A percentile compares a stretch with the other conserved stretches of the same genome.
Evolutionary conservation across 305 asterid species (phyloP).

Genomic region (Coffea humblotiana): DNA sequence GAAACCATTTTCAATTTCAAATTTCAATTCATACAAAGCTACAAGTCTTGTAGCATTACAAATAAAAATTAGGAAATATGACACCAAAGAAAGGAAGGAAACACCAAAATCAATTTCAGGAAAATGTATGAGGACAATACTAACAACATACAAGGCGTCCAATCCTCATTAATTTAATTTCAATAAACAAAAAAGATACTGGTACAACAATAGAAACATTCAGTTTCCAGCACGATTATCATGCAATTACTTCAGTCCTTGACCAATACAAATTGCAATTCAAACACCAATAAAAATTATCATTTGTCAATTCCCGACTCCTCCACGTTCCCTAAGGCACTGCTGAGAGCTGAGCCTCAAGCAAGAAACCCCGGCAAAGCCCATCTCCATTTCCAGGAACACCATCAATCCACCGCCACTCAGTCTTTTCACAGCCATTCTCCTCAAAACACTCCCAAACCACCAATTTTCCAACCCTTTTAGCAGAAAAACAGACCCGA

Average conservation of each 20-base stretch:
- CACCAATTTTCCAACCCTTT: constrained; percentile 74
- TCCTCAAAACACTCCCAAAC: constrained; percentile 65
- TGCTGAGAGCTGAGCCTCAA: constrained; percentile 73
- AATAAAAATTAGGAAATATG: not conserved
- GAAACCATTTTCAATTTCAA: not conserved
- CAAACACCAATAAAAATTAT: constrained; percentile 13
- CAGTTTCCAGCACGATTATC: not conserved
- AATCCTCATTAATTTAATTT: no score
- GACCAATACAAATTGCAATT: constrained; percentile 9
- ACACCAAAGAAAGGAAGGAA: not conserved
- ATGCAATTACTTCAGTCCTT: not conserved
- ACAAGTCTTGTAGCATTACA: not conserved
- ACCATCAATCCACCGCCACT: constrained; percentile 84
- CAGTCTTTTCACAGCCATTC: constrained; percentile 46
- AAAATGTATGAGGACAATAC: not conserved
- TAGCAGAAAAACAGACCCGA: constrained; percentile 82
- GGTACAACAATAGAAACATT: not conserved
- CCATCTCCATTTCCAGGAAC: constrained; percentile 87
- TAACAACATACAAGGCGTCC: not conserved
- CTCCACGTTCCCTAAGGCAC: constrained; percentile 34
- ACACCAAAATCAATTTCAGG: not conserved
- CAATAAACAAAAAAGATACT: not conserved
- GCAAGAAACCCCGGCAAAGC: constrained; percentile 72
- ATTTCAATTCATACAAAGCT: not conserved
- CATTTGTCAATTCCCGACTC: not conserved